Evolutionary conservation across 768 basidiomycete species (phyloP).

Genomic region (Suillus luteus): DNA sequence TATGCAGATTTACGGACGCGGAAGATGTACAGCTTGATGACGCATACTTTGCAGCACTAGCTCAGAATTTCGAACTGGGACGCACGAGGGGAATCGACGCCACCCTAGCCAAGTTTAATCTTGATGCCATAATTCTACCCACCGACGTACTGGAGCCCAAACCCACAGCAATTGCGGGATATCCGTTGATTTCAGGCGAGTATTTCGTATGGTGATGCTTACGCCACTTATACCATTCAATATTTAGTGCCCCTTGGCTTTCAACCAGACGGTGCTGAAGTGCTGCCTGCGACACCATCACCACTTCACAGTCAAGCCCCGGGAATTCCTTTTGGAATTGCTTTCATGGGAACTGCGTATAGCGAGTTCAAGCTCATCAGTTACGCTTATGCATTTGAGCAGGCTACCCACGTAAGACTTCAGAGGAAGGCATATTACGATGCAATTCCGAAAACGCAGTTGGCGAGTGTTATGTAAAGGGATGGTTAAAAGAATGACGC

Average conservation of each 20-base stretch:
- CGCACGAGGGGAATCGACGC: constrained; percentile 57
- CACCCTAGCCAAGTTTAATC: constrained; percentile 43
- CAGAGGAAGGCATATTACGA: constrained; percentile 47
- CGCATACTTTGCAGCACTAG: constrained; percentile 45
- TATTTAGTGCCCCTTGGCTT: constrained; percentile 45
- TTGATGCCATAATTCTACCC: constrained; percentile 57
- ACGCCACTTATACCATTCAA: constrained; percentile 28
- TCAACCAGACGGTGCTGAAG: constrained; percentile 32
- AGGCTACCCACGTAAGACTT: constrained; percentile 55
- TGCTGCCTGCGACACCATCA: constrained; percentile 34
- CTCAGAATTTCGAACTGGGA: constrained; percentile 48
- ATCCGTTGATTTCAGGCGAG: constrained; percentile 38
- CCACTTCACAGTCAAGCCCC: constrained; percentile 38
- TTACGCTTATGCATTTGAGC: constrained; percentile 53
- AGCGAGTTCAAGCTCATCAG: constrained; percentile 44
- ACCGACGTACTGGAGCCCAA: constrained; percentile 26
- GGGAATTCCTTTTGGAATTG: constrained; percentile 44
- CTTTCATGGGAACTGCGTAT: constrained; percentile 48
- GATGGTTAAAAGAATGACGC: constrained; percentile 24
- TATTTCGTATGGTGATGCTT: not conserved
- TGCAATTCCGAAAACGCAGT: constrained; percentile 59
- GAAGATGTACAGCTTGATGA: constrained; percentile 29
- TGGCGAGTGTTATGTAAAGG: constrained; percentile 33
- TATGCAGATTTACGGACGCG: constrained; percentile 25
- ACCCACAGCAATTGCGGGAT: constrained; percentile 38